Evolutionary conservation across 352 stramenopile genomes (phyloP).

Genomic region (Phytophthora cryptogea): DNA sequence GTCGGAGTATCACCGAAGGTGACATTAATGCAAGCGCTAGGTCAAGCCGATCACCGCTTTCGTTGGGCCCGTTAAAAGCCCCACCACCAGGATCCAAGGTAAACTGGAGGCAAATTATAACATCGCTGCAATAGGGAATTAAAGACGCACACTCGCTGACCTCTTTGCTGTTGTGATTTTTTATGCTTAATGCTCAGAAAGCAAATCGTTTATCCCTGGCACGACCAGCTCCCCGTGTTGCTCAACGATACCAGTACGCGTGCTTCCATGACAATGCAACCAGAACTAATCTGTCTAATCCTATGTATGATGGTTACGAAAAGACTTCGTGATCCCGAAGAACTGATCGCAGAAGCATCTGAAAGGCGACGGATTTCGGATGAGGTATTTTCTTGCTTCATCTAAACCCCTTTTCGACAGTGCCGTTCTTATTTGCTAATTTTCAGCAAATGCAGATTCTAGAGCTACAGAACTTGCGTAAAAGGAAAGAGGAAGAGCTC

Average conservation of each 20-base stretch:
- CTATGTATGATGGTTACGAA: background rate
- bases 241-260: conserved; percentile 33
- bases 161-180: background rate
- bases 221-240: conserved; percentile 11
- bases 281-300: background rate
- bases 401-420: background rate
- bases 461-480: conserved; percentile 14
- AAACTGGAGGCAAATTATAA: background rate
- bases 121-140: background rate
- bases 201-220: conserved; percentile 4
- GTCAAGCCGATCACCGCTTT: background rate
- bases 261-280: background rate
- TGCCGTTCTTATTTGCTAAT: background rate
- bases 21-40: background rate
- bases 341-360: conserved; percentile 37
- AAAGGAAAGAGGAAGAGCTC: conserved; percentile 26
- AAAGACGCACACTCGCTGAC: background rate
- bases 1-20: background rate
- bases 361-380: conserved; percentile 26
- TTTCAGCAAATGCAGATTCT: conserved; percentile 9
- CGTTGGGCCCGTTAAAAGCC: conserved; percentile 17
- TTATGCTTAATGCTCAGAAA: conserved; percentile 13
- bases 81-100: conserved; percentile 8
- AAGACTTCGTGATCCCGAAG: conserved; percentile 34
- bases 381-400: conserved; percentile 27